Base-by-base conservation (phyloP, 768 basidiomycete species). In the Pleurotus sapidus region DNA sequence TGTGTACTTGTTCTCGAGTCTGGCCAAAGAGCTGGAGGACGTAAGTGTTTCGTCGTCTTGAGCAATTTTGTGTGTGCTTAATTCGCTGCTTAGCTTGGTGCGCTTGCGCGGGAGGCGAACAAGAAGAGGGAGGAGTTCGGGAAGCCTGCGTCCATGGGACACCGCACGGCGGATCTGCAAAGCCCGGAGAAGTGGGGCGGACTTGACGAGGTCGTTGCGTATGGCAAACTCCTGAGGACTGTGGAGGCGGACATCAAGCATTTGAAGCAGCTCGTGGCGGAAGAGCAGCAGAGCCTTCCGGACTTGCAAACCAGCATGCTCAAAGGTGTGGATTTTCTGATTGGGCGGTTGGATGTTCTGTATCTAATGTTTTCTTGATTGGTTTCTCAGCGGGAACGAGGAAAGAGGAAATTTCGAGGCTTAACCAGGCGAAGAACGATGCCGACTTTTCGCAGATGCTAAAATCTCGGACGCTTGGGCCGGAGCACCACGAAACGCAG, bases 401-500 rank as follows among this genome's bases (percentile, higher is more conserved):
- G 61, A 82, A 82, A 62, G 93, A 95, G 67, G 94, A 97, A 65
- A 88, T 93, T 23, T 75, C 77, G 15, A 84, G 92, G 4, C 95
- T 93, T 69, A 78, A 86, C 55, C 84, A 83, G 62, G 94, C 93
- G 1, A 84, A 84, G 59, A 79, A 78, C 27, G 94, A 98, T 65
- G 80, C 84, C 3, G 88, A 89, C 55, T 92, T 95, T 68, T 82
- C 85, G 8, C 88, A 84, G 64, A 83, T 89, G 77, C 72, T 92
- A 54, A 86, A 83, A 64, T 75, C 84, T 2, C 79, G 89, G 47
- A 86, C 88, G n/a, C 72, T 95, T n/a, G 89, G 89, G 11, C 93
- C 96, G 0, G 93, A 98, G 65, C 88, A 94, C 65, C 77, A 86
- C 12, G 93, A 95, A 66, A 88, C 84, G 1, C 95, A 95, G 67